phyloP scores from a whole-genome alignment of 106 monocot genomes.

The Vanilla planifolia region DNA sequence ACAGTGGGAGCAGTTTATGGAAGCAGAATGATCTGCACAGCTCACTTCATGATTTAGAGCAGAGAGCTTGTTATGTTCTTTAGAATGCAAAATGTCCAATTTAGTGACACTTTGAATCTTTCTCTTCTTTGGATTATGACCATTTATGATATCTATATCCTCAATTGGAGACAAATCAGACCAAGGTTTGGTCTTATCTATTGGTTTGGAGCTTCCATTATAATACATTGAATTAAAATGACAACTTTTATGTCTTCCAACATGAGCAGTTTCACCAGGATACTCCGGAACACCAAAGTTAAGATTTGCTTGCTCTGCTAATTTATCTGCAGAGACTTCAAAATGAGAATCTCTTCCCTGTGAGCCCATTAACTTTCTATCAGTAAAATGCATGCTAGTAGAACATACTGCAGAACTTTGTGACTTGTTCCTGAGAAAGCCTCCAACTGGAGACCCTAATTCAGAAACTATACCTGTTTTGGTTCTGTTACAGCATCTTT shows the following conservation, averaged over 20 bases:
- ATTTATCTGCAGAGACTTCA: slow-evolving; percentile 22
- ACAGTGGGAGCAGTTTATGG: not conserved
- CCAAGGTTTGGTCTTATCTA: slow-evolving; percentile 4
- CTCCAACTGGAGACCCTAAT: slow-evolving; percentile 38
- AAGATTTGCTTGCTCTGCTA: slow-evolving; percentile 25
- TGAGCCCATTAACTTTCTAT: slow-evolving; percentile 82
- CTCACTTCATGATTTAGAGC: slow-evolving; percentile 14
- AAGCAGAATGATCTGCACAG: not conserved
- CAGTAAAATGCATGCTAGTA: slow-evolving; percentile 43
- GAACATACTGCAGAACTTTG: slow-evolving; percentile 50
- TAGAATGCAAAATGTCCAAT: slow-evolving; percentile 14
- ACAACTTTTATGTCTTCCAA: not conserved
- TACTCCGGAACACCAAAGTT: slow-evolving; percentile 7
- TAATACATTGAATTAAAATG: slow-evolving; percentile 7
- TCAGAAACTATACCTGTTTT: slow-evolving; percentile 65
- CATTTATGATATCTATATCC: slow-evolving; percentile 6
- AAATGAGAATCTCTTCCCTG: slow-evolving; percentile 60
- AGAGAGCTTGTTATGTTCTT: slow-evolving; percentile 4
- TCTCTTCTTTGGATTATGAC: slow-evolving; percentile 27
- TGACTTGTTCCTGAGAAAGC: slow-evolving; percentile 41
- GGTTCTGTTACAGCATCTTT: slow-evolving; percentile 34
- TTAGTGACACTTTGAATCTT: slow-evolving; percentile 19
- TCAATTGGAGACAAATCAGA: slow-evolving; percentile 1
- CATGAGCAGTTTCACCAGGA: slow-evolving; percentile 12
- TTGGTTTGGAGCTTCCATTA: slow-evolving; percentile 13